Percentiles rank a stretch among this genome's conserved stretches.
These are phyloP conservation scores for Trichocomaceae sp. DNA, from an alignment of 2,329 filamentous ascomycete species.

Conservation along the genomic window DNA sequence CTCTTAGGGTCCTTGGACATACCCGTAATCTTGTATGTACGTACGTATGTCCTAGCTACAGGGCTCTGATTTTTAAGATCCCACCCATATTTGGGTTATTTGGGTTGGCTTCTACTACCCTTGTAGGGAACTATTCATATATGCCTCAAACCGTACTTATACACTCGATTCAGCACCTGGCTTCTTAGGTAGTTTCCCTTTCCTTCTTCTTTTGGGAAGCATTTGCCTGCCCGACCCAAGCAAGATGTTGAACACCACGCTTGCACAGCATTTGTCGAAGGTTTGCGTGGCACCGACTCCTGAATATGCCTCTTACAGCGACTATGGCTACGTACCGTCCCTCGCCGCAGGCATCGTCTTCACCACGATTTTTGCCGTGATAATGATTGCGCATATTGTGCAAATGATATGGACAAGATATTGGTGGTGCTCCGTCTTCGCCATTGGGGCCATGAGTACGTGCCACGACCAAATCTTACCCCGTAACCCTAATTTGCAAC, in stretches of 20 bases:
- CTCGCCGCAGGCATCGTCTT: constrained; percentile 44
- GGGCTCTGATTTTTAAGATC: too few species aligned
- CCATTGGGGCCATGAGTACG: constrained; percentile 32
- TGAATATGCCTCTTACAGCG: constrained; percentile 19
- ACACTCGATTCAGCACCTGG: too few species aligned
- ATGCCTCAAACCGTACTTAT: neutral
- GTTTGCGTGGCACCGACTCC: neutral
- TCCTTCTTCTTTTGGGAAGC: neutral
- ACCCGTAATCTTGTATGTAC: too few species aligned
- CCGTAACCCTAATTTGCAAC: neutral
- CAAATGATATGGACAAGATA: constrained; percentile 32
- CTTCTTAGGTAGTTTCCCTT: neutral
- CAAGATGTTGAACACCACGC: neutral
- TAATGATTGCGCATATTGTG: constrained; percentile 29
- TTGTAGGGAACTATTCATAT: neutral
- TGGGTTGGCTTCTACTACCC: too few species aligned
- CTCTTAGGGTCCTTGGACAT: too few species aligned
- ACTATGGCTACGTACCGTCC: constrained; percentile 41
- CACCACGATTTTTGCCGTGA: constrained; percentile 39
- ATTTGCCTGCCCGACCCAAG: neutral
- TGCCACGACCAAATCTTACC: neutral
- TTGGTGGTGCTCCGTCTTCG: constrained; percentile 36
- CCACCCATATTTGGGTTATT: neutral
- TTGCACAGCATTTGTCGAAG: neutral
- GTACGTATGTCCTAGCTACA: neutral